Percentiles rank a stretch among this genome's conserved stretches.
phyloP scores from a whole-genome alignment of 2,329 filamentous ascomycete genomes.

The Cyphellophora europaea region DNA sequence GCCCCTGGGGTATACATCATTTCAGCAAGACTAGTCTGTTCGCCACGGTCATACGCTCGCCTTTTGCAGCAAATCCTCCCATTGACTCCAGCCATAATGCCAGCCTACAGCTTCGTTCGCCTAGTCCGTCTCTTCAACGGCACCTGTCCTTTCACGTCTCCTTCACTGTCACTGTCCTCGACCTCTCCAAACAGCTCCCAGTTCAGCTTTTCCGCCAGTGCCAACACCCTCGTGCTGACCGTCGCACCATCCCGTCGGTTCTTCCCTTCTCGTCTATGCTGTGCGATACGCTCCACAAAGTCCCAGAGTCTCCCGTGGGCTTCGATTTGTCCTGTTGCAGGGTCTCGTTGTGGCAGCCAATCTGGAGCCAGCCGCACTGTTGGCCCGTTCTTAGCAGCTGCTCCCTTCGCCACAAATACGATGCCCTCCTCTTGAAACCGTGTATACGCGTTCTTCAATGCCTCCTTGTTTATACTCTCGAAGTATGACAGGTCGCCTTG shows the following conservation, averaged over 20 bases:
- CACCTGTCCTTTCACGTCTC: background rate
- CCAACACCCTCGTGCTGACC: constrained; percentile 71
- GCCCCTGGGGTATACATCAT: too few relatives aligned
- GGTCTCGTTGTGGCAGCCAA: constrained; percentile 64
- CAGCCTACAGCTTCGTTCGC: constrained; percentile 1
- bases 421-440: constrained; percentile 89
- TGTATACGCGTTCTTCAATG: constrained; percentile 83
- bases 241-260: constrained; percentile 89
- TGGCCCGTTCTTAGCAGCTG: constrained; percentile 17
- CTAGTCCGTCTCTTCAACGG: background rate
- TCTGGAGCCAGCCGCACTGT: constrained; percentile 59
- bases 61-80: too few relatives aligned
- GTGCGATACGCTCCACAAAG: constrained; percentile 80
- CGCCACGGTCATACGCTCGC: too few relatives aligned
- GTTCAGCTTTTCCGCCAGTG: constrained; percentile 66
- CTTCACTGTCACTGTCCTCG: background rate
- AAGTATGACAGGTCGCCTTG: constrained; percentile 96
- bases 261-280: constrained; percentile 81
- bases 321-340: constrained; percentile 49
- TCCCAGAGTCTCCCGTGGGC: constrained; percentile 77
- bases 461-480: constrained; percentile 97
- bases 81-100: background rate
- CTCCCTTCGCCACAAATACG: constrained; percentile 56
- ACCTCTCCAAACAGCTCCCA: constrained; percentile 38
- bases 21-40: too few relatives aligned